Evolutionary conservation across 176 grass and related monocot species (phyloP).

Genomic region (Neostapfia colusana): DNA sequence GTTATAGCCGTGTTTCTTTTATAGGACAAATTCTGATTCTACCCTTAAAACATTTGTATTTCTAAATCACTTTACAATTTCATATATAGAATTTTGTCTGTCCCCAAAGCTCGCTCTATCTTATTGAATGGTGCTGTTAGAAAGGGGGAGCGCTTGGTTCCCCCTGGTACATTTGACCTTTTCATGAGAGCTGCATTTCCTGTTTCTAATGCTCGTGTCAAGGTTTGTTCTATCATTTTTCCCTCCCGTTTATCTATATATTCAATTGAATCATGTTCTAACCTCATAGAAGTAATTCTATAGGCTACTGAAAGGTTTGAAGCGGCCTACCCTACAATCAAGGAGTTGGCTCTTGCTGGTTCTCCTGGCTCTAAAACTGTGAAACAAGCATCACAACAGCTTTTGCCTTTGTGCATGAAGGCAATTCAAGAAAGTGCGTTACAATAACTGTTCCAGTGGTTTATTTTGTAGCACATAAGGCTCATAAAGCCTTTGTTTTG

Average conservation of each 20-base stretch:
- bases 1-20: background rate
- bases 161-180: constrained; percentile 71
- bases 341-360: constrained; percentile 85
- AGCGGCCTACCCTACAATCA: constrained; percentile 75
- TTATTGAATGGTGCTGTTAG: constrained; percentile 85
- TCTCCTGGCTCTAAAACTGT: constrained; percentile 78
- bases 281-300: constrained; percentile 21
- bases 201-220: constrained; percentile 57
- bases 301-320: constrained; percentile 97
- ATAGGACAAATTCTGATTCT: background rate
- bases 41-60: background rate
- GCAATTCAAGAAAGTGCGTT: constrained; percentile 92
- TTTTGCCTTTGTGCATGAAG: constrained; percentile 74
- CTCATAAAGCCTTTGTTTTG: background rate
- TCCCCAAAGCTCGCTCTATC: constrained; percentile 73
- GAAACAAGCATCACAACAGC: constrained; percentile 85
- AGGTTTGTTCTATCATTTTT: constrained; percentile 44
- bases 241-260: background rate
- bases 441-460: background rate
- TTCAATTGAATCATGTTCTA: constrained; percentile 6
- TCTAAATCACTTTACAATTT: background rate
- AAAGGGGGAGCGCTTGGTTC: constrained; percentile 81
- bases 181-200: constrained; percentile 78
- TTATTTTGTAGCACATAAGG: background rate
- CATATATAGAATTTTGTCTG: constrained; percentile 60